Percentiles rank a stretch among this genome's conserved stretches.
Evolutionary conservation across 257 asterid species (phyloP).

Genomic region (Primulina huaijiensis): DNA sequence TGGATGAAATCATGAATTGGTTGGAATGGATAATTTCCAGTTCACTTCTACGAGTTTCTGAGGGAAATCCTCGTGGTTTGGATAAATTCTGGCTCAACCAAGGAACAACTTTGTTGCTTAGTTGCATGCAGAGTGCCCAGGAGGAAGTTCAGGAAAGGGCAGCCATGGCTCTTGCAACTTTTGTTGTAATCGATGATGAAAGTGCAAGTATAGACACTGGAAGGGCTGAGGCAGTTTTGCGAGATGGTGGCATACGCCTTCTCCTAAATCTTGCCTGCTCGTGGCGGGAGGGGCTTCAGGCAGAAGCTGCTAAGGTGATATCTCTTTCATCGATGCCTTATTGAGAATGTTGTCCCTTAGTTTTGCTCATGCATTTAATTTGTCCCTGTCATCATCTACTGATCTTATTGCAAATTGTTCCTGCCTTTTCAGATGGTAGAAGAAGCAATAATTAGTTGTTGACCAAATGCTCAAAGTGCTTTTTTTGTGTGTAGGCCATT

Average conservation of each 20-base stretch:
- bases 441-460: conserved; percentile 1
- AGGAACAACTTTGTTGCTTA: conserved; percentile 66
- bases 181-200: conserved; percentile 79
- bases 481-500: conserved; percentile 56
- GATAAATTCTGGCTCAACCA: conserved; percentile 81
- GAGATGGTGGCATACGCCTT: conserved; percentile 59
- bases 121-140: conserved; percentile 64
- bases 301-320: conserved; percentile 76
- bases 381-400: conserved; percentile 2
- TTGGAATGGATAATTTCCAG: conserved; percentile 71
- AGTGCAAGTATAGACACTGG: conserved; percentile 66
- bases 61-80: conserved; percentile 63
- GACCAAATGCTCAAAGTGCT: conserved; percentile 15
- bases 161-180: conserved; percentile 74
- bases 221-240: conserved; percentile 78
- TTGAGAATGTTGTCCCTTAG: background rate
- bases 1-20: conserved; percentile 62
- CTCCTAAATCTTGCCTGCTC: conserved; percentile 74
- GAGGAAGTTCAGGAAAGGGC: conserved; percentile 94
- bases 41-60: conserved; percentile 78
- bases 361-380: conserved; percentile 3
- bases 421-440: background rate
- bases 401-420: background rate
- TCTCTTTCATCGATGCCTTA: conserved; percentile 15
- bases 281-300: conserved; percentile 82